Base-by-base conservation (phyloP, 2,329 filamentous ascomycete species). In the Trichoderma koningii region DNA sequence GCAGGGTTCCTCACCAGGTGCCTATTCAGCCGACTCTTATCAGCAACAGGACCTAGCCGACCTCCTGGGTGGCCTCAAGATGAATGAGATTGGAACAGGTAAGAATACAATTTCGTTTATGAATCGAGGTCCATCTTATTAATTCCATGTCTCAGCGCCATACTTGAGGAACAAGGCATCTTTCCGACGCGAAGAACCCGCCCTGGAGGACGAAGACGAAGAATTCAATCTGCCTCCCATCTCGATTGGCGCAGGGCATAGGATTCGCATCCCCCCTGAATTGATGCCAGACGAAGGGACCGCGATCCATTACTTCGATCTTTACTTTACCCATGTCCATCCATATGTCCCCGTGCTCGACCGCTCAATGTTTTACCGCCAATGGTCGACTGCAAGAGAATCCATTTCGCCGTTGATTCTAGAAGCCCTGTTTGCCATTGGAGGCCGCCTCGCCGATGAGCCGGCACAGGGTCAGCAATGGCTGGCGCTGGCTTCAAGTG, bases 321-420 rank as follows among this genome's bases (percentile, higher is more conserved):
- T 96, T 50, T 98, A 92, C 75, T 98, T 98, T 76, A 81, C 84
- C 41, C 89, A 97, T 70, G 90, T 97, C 38, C 95, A 98, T 72
- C 93, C 93, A 0, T 98, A 97, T 71, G 88, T 96, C 2, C 94
- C 94, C 0, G 92, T 98, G 3, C 80, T 98, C 61, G 93, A 95
- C 78, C 91, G 92, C 72, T 80, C 85, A 2, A 82, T 89, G 45
- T 91, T 98, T 71, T 96, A 95, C 72, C 88, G 92, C 50, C 93
- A 97, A 78, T 98, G 94, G 94, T 87, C 90, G 64, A 88, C 86
- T 17, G 89, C 93, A 67, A 86, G 91, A 66, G 85, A 89, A n/a
- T 86, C 90, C 0, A 93, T 98, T 34, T 97, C 95, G 0, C 93
- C 94, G 0, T 81, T 98, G 38, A 84, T 98, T 64, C 81, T 98